A percentile compares a stretch with the other conserved stretches of the same genome.
Evolutionary conservation across 257 asterid genomes (phyloP).

Genomic region (Gardenia jasminoides): DNA sequence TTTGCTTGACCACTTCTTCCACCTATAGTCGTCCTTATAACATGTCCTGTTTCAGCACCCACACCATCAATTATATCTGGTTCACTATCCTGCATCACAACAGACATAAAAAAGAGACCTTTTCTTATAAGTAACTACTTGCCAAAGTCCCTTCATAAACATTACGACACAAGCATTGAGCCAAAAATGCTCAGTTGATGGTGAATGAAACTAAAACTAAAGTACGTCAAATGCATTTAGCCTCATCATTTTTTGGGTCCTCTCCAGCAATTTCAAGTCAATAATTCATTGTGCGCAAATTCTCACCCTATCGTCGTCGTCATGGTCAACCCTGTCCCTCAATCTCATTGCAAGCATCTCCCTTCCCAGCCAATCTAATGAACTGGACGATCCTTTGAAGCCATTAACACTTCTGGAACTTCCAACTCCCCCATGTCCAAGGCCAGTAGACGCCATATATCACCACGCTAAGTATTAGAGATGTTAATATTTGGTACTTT

Average conservation of each 20-base stretch:
- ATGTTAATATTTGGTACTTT: constrained; percentile 22
- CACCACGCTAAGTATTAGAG: constrained; percentile 11
- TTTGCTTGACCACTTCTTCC: constrained; percentile 93
- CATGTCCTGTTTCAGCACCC: constrained; percentile 96
- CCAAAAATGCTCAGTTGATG: not conserved
- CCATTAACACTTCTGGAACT: constrained; percentile 49
- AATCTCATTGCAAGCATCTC: constrained; percentile 93
- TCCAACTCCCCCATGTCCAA: constrained; percentile 48
- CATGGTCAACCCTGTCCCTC: constrained; percentile 76
- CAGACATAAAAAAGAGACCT: constrained; percentile 2
- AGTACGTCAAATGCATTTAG: not conserved
- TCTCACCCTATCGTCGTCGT: constrained; percentile 78
- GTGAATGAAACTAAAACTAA: not conserved
- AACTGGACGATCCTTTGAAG: constrained; percentile 77
- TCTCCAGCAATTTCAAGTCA: constrained; percentile 1
- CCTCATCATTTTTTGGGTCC: not conserved
- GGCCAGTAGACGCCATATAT: constrained; percentile 42
- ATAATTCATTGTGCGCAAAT: not conserved
- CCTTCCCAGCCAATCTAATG: constrained; percentile 95
- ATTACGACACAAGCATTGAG: not conserved
- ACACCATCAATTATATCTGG: constrained; percentile 90
- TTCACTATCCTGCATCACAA: constrained; percentile 82
- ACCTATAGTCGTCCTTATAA: constrained; percentile 77
- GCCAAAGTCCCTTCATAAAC: not conserved
- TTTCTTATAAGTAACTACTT: not conserved